phyloP scores from a whole-genome alignment of 2,329 filamentous ascomycete species.

The Tympanopsis confertula region DNA sequence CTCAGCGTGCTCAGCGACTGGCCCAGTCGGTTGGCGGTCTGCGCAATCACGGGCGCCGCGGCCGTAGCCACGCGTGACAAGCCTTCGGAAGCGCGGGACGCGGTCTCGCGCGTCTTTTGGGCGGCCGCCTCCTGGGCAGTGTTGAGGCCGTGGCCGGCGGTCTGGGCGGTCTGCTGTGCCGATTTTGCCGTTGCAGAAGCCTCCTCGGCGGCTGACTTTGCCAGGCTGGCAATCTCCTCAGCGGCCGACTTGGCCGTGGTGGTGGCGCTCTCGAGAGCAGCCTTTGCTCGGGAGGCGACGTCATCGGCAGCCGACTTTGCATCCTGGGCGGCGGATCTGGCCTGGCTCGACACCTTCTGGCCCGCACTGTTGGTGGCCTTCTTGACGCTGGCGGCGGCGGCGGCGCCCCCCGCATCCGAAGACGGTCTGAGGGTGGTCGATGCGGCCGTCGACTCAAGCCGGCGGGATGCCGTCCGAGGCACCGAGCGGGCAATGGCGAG shows the following conservation, averaged over 20 bases:
- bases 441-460: not conserved
- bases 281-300: not conserved
- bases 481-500: not conserved
- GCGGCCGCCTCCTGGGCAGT: constrained; percentile 15
- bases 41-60: constrained; percentile 66
- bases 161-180: constrained; percentile 11
- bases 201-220: constrained; percentile 22
- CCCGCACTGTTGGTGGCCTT: not conserved
- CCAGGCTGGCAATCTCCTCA: not conserved
- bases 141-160: constrained; percentile 2
- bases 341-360: not conserved
- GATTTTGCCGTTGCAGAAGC: constrained; percentile 15
- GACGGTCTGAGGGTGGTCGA: not conserved
- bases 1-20: constrained; percentile 34
- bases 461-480: not conserved
- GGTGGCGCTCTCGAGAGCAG: constrained; percentile 41
- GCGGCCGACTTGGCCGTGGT: constrained; percentile 21
- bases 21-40: constrained; percentile 10
- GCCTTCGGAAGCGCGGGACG: constrained; percentile 66
- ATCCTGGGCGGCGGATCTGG: not conserved
- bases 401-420: not conserved
- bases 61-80: constrained; percentile 71
- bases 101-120: constrained; percentile 27
- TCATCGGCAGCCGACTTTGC: not conserved
- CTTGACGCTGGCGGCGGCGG: not conserved